Evolutionary conservation across 352 stramenopile genomes (phyloP), one percentile per base, ranked within the genome.

Genomic region (Globisporangium middletonii): DNA sequence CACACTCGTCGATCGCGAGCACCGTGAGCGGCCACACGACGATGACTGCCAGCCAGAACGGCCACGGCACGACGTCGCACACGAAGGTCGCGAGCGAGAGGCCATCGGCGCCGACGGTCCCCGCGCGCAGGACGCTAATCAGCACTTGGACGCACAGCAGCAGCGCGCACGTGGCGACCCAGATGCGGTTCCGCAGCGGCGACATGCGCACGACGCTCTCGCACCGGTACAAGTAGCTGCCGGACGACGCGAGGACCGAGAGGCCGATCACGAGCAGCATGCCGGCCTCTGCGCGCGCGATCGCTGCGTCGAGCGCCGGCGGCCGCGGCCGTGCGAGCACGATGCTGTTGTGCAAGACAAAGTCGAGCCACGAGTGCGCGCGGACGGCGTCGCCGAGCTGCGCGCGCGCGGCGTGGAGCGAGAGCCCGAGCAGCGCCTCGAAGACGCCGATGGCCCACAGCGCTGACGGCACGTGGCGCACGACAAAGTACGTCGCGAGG

Each of bases 241-340:
- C 80, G 3, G 80, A 92, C 2, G 80, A 88, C n/a, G 76, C 65
- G 15, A 92, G 69, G 37, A 90, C 71, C 19, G 75, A 87, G 4
- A 92, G 43, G 4, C 71, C 81, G 51, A 93, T 78, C 35, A 78
- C 60, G 13, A 94, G 62, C 33, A 91, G 60, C 79, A 94, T 88
- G 0, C 76, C 77, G 30, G 74, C 81, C 62, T 94, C 83, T 0
- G 85, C 85, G 4, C 83, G 83, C 67, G 91, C 70, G 16, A 92
- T 60, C 0, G 85, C 85, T 13, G 77, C 77, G 4, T 68, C 63
- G 8, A 95, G 67, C 3, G 54, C 59, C 2, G 59, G 49, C 48
- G 79, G 79, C 0, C 82, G 77, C 16, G 80, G 82, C 5, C 71
- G 73, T 27, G 77, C 51, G 19, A 83, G 72, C 7, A 76, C 46